These are phyloP conservation scores for Pinus taeda DNA, from an alignment of 75 land plant species.

Conservation along the genomic window DNA sequence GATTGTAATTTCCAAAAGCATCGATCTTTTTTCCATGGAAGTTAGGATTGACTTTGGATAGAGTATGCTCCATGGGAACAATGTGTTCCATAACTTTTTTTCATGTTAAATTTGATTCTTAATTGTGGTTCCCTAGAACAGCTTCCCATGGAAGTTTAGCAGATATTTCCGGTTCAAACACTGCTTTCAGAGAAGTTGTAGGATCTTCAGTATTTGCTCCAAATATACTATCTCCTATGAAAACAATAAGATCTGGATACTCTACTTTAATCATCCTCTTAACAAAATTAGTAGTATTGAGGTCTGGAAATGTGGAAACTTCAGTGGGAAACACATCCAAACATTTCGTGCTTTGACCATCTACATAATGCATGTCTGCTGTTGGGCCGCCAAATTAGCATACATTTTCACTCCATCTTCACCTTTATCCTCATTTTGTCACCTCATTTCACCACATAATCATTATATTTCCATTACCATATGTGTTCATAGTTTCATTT, in stretches of 20 bases:
- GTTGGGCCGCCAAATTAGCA: too few species aligned
- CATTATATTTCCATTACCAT: too few species aligned
- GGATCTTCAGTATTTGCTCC: constrained; percentile 52
- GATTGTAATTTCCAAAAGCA: constrained; percentile 81
- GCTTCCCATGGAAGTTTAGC: constrained; percentile 83
- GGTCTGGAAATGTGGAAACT: constrained; percentile 57
- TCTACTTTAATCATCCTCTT: constrained; percentile 66
- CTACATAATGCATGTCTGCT: constrained; percentile 84
- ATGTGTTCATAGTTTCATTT: too few species aligned
- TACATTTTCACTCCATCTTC: too few species aligned
- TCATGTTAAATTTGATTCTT: constrained; percentile 59
- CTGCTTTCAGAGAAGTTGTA: constrained; percentile 51
- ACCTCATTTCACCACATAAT: too few species aligned
- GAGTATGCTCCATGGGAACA: constrained; percentile 45
- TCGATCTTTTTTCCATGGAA: constrained; percentile 28
- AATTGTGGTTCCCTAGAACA: constrained; percentile 90
- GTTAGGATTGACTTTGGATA: constrained; percentile 69
- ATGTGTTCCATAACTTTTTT: constrained; percentile 70
- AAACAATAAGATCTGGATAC: too few species aligned
- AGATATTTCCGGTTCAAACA: constrained; percentile 67
- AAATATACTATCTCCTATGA: constrained; percentile 84
- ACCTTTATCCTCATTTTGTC: too few species aligned
- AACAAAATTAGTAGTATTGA: constrained; percentile 80
- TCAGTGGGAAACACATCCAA: constrained; percentile 58
- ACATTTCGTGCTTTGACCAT: constrained; percentile 64